Conservation (phyloP, 768 basidiomycete species). For the Trametes gibbosa region DNA sequence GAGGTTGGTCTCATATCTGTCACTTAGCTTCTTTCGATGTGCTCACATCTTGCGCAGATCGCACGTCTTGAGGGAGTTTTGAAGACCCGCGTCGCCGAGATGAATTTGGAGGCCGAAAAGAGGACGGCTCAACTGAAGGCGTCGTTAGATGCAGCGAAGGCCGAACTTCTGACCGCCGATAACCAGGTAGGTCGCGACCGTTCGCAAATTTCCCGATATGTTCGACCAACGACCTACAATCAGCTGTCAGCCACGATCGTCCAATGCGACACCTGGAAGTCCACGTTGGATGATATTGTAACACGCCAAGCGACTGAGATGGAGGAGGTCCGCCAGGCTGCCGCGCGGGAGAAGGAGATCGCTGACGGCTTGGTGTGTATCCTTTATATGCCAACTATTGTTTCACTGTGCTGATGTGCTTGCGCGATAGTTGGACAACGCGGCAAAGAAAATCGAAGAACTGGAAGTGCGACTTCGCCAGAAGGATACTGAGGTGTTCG, state of each 20-base stretch:
- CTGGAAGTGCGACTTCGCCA: not conserved
- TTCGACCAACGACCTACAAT: no score
- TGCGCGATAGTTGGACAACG: not conserved
- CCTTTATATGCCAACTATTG: not conserved
- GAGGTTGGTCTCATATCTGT: not conserved
- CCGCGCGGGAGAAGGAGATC: not conserved
- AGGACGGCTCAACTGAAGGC: not conserved
- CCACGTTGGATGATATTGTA: not conserved
- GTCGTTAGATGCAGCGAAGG: not conserved
- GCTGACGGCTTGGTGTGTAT: not conserved
- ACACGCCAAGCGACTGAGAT: not conserved
- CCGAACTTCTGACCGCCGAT: not conserved
- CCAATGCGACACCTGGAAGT: conserved; percentile 12
- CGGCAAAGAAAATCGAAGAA: conserved; percentile 8
- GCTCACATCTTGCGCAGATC: not conserved
- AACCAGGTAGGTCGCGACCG: not conserved
- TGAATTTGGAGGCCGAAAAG: not conserved
- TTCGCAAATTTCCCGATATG: no score
- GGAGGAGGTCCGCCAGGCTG: not conserved
- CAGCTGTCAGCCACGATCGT: conserved; percentile 1
- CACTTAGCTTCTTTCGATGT: not conserved
- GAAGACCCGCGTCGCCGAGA: no score
- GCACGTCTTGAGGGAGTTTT: not conserved
- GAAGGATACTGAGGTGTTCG: conserved; percentile 5
- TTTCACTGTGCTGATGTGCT: not conserved